phyloP scores from a whole-genome alignment of 2,329 filamentous ascomycete genomes.

The Trichophyton simii region DNA sequence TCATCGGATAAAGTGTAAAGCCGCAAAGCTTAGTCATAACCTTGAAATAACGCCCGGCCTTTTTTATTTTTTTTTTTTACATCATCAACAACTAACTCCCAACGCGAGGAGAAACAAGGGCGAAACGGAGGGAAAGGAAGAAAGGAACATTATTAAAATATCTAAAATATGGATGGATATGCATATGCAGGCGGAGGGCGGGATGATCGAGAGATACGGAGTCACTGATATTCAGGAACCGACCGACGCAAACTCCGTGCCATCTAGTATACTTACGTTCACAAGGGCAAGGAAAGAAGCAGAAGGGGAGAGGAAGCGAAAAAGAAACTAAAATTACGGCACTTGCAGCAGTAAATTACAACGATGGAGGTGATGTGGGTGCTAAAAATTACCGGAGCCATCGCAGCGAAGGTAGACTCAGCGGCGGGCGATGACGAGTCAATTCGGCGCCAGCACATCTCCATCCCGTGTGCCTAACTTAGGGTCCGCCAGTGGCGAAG shows the following conservation, averaged over 20 bases:
- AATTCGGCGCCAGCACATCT: background rate
- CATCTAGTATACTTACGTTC: no score
- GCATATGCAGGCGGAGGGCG: no score
- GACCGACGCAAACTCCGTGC: background rate
- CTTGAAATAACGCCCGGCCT: background rate
- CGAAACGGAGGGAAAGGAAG: background rate
- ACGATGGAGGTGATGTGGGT: background rate
- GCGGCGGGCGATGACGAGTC: constrained; percentile 1
- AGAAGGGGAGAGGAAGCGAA: background rate
- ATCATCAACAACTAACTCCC: no score
- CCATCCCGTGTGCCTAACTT: background rate
- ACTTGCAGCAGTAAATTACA: background rate
- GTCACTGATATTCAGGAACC: background rate
- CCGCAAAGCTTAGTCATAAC: constrained; percentile 1
- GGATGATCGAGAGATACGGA: no score
- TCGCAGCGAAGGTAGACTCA: background rate
- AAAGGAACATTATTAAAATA: background rate
- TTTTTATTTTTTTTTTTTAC: no score
- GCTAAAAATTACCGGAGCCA: background rate
- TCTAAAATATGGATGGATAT: no score
- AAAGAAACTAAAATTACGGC: background rate
- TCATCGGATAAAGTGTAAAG: background rate
- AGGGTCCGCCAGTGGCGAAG: background rate
- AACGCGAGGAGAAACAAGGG: background rate
- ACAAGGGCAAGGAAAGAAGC: no score